Conservation (phyloP, 495 filamentous ascomycete genomes). For the Podospora conica region DNA sequence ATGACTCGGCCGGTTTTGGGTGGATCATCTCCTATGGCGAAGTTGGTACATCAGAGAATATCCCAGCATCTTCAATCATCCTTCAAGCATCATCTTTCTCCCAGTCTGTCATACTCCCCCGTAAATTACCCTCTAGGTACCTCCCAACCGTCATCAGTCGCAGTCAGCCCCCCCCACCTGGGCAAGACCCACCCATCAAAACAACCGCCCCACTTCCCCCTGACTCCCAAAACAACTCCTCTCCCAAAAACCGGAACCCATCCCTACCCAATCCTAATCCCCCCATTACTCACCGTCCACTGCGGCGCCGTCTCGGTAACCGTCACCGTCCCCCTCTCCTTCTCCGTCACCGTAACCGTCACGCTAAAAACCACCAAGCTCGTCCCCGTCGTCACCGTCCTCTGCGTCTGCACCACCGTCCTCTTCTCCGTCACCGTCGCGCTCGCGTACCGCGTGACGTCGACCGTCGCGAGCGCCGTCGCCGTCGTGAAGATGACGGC, state of each 20-base stretch:
- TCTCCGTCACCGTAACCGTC: neutral
- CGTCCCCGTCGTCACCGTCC: neutral
- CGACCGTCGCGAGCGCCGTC: neutral
- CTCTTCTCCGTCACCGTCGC: slow-evolving; percentile 1
- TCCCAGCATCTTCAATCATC: neutral
- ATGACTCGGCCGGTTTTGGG: too few relatives aligned
- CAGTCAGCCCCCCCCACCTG: too few relatives aligned
- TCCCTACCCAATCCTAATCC: neutral
- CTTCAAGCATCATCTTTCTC: neutral
- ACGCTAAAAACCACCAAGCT: neutral
- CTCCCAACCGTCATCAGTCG: too few relatives aligned
- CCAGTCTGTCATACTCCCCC: neutral
- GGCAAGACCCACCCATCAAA: too few relatives aligned
- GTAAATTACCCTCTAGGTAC: neutral
- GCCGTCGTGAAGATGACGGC: neutral
- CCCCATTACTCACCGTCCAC: neutral
- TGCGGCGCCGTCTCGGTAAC: neutral
- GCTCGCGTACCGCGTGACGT: neutral
- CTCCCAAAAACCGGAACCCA: neutral
- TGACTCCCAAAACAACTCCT: neutral
- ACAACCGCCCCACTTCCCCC: too few relatives aligned
- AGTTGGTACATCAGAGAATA: neutral
- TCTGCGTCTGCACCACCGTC: neutral
- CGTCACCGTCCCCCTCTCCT: neutral
- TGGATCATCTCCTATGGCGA: too few relatives aligned